These are phyloP conservation scores for Calonectria hawksworthii DNA, from an alignment of 2,329 filamentous ascomycete genomes.

Conservation along the genomic window DNA sequence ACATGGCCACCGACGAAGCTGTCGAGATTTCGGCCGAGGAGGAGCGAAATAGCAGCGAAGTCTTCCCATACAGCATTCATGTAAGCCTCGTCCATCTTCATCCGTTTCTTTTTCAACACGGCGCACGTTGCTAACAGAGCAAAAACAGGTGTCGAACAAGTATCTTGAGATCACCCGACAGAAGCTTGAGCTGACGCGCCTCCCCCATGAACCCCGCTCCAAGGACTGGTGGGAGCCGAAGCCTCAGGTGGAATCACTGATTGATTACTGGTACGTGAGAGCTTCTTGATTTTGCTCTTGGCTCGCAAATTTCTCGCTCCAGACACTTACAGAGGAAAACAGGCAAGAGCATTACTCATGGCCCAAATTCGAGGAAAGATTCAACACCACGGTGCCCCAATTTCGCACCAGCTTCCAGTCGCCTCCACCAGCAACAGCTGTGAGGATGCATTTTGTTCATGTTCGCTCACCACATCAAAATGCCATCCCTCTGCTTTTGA, in stretches of 20 bases:
- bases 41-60: conserved; percentile 54
- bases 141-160: conserved; percentile 71
- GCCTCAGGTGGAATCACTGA: conserved; percentile 71
- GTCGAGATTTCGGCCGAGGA: conserved; percentile 39
- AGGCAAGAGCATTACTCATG: conserved; percentile 78
- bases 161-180: conserved; percentile 77
- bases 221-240: conserved; percentile 73
- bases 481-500: conserved; percentile 74
- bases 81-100: conserved; percentile 55
- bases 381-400: conserved; percentile 74
- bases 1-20: conserved; percentile 31
- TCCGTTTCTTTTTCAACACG: not conserved
- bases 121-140: conserved; percentile 44
- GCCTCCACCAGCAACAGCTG: conserved; percentile 54
- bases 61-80: conserved; percentile 70
- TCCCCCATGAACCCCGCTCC: conserved; percentile 71
- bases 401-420: conserved; percentile 70
- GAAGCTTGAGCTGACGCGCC: conserved; percentile 76
- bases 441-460: conserved; percentile 77
- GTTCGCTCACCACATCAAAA: conserved; percentile 64
- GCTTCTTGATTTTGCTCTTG: not conserved
- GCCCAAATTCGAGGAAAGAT: conserved; percentile 68
- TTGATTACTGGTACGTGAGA: conserved; percentile 72
- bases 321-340: conserved; percentile 18
- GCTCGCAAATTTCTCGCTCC: not conserved